Conservation (phyloP, 129 eudicot species). For the Centrapalus pauciflorus region DNA sequence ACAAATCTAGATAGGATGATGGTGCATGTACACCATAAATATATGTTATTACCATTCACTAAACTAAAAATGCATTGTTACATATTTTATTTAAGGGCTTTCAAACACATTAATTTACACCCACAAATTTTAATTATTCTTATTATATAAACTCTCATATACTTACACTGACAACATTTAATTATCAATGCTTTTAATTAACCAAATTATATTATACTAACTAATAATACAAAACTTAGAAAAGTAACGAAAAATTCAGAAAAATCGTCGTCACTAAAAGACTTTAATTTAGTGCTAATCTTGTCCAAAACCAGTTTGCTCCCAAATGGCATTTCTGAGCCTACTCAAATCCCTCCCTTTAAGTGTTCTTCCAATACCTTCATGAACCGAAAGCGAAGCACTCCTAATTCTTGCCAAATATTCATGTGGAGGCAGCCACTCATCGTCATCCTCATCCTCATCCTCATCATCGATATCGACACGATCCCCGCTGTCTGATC, state of each 20-base stretch:
- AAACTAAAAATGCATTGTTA: too few relatives aligned
- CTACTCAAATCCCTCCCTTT: constrained; percentile 30
- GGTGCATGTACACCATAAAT: too few relatives aligned
- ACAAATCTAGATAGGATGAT: too few relatives aligned
- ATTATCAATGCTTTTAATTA: too few relatives aligned
- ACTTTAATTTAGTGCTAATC: constrained; percentile 1
- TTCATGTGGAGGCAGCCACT: constrained; percentile 69
- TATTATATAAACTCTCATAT: background rate
- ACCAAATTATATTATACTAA: background rate
- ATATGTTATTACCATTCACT: too few relatives aligned
- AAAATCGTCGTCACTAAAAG: background rate
- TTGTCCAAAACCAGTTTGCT: constrained; percentile 26
- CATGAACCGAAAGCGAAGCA: constrained; percentile 37
- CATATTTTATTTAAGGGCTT: too few relatives aligned
- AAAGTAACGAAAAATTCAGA: background rate
- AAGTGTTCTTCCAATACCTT: constrained; percentile 28
- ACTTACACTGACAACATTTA: too few relatives aligned
- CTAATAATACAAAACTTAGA: background rate
- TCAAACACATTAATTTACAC: too few relatives aligned
- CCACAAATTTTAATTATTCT: too few relatives aligned
- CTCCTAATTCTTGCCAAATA: constrained; percentile 52
- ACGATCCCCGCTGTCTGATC: background rate
- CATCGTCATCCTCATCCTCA: constrained; percentile 19
- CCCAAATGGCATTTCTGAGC: constrained; percentile 24
- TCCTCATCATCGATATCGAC: background rate